phyloP scores from a whole-genome alignment of 805 yeast species.

The Nakazawaea laoshanensis region DNA sequence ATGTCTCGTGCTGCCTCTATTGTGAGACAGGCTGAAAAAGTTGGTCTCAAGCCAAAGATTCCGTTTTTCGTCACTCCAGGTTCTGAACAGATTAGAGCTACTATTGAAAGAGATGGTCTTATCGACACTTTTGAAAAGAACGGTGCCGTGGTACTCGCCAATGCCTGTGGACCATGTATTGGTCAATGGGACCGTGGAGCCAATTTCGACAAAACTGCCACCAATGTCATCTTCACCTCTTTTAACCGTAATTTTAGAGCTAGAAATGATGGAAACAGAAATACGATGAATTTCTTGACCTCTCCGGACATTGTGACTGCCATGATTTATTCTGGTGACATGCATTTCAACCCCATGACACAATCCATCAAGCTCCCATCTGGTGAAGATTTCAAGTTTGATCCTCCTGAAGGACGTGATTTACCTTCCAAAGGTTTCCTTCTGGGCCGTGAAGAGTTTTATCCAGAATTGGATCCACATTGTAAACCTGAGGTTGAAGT shows the following conservation, averaged over 20 bases:
- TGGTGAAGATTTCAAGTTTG: conserved; percentile 84
- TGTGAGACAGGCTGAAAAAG: conserved; percentile 81
- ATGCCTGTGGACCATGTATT: conserved; percentile 99
- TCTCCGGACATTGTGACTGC: conserved; percentile 96
- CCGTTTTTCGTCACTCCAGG: conserved; percentile 95
- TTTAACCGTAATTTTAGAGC: conserved; percentile 98
- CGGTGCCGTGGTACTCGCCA: conserved; percentile 92
- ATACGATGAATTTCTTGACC: conserved; percentile 93
- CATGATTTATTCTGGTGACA: conserved; percentile 91
- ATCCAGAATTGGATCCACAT: conserved; percentile 47
- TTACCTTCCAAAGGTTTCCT: conserved; percentile 88
- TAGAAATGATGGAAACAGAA: conserved; percentile 97
- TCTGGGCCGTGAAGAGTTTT: conserved; percentile 60
- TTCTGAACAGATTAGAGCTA: conserved; percentile 97
- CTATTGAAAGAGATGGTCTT: conserved; percentile 94
- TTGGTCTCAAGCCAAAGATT: conserved; percentile 87
- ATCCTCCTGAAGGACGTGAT: conserved; percentile 85
- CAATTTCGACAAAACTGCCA: conserved; percentile 86
- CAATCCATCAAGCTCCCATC: conserved; percentile 81
- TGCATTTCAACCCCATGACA: conserved; percentile 92
- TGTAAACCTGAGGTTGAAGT: conserved; percentile 44
- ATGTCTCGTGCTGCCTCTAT: conserved; percentile 95
- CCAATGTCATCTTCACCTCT: conserved; percentile 94
- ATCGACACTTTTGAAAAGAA: conserved; percentile 80
- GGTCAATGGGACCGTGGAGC: conserved; percentile 97